Percentiles rank a stretch among this genome's conserved stretches.
These are phyloP conservation scores for Plenodomus tracheiphilus DNA, from an alignment of 2,329 filamentous ascomycete species.

Conservation along the genomic window DNA sequence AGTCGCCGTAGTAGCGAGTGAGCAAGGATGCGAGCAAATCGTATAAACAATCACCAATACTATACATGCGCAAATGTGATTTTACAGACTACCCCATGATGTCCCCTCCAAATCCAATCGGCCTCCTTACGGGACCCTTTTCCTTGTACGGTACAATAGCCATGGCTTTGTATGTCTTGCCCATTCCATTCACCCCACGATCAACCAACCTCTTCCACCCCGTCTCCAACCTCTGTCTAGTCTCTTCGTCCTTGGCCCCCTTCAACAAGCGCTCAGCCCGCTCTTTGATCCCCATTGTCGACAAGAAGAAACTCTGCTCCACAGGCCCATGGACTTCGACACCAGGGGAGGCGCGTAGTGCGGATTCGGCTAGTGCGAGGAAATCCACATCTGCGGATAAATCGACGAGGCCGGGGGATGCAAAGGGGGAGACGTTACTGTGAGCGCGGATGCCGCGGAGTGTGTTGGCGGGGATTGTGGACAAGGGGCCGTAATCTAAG, in stretches of 20 bases:
- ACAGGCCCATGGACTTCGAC: constrained; percentile 94
- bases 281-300: constrained; percentile 74
- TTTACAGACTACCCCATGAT: constrained; percentile 2
- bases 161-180: constrained; percentile 90
- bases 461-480: constrained; percentile 82
- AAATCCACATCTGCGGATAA: constrained; percentile 95
- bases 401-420: constrained; percentile 79
- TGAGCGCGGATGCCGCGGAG: constrained; percentile 86
- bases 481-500: constrained; percentile 85
- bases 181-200: constrained; percentile 82
- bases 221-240: constrained; percentile 61
- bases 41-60: too few relatives aligned
- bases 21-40: too few relatives aligned
- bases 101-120: constrained; percentile 88
- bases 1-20: background rate
- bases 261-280: constrained; percentile 35
- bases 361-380: constrained; percentile 78
- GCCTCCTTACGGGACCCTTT: constrained; percentile 70
- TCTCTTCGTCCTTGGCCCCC: constrained; percentile 45
- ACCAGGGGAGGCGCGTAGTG: constrained; percentile 71
- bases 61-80: too few relatives aligned
- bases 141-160: constrained; percentile 72
- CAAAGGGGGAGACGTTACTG: constrained; percentile 75
- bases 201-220: constrained; percentile 86
- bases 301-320: constrained; percentile 79